Base-by-base conservation (phyloP, 176 grass and related monocot genomes). In the Typha latifolia region DNA sequence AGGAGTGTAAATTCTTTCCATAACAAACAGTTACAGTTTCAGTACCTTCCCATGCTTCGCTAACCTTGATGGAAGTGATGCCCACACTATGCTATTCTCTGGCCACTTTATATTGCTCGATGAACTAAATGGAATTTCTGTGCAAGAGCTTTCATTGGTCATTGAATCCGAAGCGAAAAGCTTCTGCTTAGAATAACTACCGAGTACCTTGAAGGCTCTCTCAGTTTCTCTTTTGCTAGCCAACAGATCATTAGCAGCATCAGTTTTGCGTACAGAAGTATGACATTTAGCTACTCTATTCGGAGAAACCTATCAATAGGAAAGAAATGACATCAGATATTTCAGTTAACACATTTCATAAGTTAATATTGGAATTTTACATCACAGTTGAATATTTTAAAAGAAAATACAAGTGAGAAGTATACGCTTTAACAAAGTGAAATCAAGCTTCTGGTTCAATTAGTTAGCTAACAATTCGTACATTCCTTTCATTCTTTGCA, bases 41-140 rank as follows among this genome's bases (percentile, higher is more conserved):
- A 49, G 53, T 86, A 96, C 93, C 85, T 79, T 97, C 5, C 82
- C 85, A 68, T 86, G 80, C 51, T 63, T 91, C 68, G 72, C 63
- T 66, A 91, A 82, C 47, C 59, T 91, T 22, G 79, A 48, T 48
- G 93, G 82, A 47, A 91, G 82, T 56, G 72, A 83, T 68, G 70
- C 66, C 82, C 85, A 91, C 43, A 76, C 9, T 49, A 84, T 72
- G 56, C 51, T 87, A 67, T 66, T 78, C 21, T 90, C 84, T 2
- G 73, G 81, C 83, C 81, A 87, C 50, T 80, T 83, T 49, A 86
- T 77, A 48, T 69, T 52, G 43, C 79, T 88, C 0, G 62, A 27
- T 47, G 71, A 47, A 32, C 69, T 69, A 67, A 67, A 76, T 32
- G 59, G 62, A 13, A 20, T 77, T 12, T 72, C 49, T 1, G 62